Evolutionary conservation across 1,284 basidiomycete genomes (phyloP), one percentile per base, ranked within the genome.

Genomic region (Ceratobasidium sp.): DNA sequence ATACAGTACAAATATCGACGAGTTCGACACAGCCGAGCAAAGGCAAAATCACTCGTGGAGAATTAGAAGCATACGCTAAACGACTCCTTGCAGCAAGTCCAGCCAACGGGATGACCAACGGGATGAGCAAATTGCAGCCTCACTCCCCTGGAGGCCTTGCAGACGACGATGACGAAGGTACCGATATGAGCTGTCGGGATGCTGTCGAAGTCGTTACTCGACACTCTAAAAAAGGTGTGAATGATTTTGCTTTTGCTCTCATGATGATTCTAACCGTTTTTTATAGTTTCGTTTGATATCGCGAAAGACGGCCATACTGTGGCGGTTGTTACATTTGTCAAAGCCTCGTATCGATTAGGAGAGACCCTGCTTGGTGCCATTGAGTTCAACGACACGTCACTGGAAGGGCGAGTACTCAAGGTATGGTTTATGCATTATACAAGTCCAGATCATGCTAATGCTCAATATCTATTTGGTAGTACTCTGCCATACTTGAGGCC

Each of bases 201-300:
- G 95, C 95, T 0, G 94, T 98, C 0, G 96, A 98, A 85, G 91
- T 97, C 60, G 85, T 97, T 56, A 96, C 95, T 17, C 86, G 96
- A 53, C 94, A 94, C 81, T 92, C 94, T 0, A 92, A 91, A 82
- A 98, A 97, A 87, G 89, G 94, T 94, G 75, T 75, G 88, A 83
- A 17, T 4, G 10, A 20, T 58, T 35, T 7, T 54, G 8, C 8
- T 6, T 54, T 10, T 23, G 23, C 4, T 10, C 23, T 7, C 26
- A 23, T n/a, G n/a, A 28, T 54, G 53, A 13, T 23, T 10, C 23
- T 54, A 7, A 26, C 23, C 28, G 42, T 15, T 20, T 31, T 56
- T 54, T 20, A n/a, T 79, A 96, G 95, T 92, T 42, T 96, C 95
- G 0, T 97, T 94, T 84, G 96, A 98, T 84, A 95, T 98, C 77